Evolutionary conservation across 768 basidiomycete species (phyloP).

Genomic region (Suillus spraguei): DNA sequence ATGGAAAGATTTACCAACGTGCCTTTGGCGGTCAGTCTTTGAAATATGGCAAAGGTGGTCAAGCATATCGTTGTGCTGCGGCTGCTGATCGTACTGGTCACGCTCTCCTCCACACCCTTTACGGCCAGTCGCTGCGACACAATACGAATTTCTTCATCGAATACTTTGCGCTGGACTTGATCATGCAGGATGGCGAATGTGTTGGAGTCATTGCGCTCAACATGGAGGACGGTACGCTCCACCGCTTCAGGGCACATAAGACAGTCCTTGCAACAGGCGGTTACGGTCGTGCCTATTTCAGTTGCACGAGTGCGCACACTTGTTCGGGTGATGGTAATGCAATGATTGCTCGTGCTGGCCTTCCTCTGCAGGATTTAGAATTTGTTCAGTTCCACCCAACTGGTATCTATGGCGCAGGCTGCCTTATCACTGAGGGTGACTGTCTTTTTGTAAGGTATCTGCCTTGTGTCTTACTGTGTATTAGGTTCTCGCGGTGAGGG

Average conservation of each 20-base stretch:
- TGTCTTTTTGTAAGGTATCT: neutral
- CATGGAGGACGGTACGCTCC: constrained; percentile 99
- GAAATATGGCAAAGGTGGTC: constrained; percentile 96
- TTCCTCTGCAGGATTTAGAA: constrained; percentile 95
- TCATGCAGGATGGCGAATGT: constrained; percentile 99
- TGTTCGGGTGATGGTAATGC: constrained; percentile 99
- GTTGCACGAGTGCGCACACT: constrained; percentile 98
- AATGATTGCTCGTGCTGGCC: constrained; percentile 95
- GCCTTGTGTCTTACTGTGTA: constrained; percentile 6
- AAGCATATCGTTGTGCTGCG: constrained; percentile 98
- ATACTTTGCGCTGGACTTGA: constrained; percentile 98
- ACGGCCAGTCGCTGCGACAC: constrained; percentile 98
- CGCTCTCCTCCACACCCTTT: constrained; percentile 97
- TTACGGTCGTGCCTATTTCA: constrained; percentile 97
- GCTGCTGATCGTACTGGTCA: constrained; percentile 99
- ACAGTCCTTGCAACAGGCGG: constrained; percentile 98
- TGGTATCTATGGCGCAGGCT: constrained; percentile 99
- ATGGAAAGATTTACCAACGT: constrained; percentile 99
- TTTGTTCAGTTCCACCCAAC: constrained; percentile 99
- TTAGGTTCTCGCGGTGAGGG: constrained; percentile 98
- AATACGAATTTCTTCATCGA: constrained; percentile 99
- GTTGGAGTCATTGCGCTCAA: constrained; percentile 99
- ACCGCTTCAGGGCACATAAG: constrained; percentile 98
- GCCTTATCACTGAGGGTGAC: constrained; percentile 95
- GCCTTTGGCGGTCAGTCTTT: constrained; percentile 99